phyloP scores from a whole-genome alignment of 1,284 basidiomycete species.

The Phellinidium pouzarii region DNA sequence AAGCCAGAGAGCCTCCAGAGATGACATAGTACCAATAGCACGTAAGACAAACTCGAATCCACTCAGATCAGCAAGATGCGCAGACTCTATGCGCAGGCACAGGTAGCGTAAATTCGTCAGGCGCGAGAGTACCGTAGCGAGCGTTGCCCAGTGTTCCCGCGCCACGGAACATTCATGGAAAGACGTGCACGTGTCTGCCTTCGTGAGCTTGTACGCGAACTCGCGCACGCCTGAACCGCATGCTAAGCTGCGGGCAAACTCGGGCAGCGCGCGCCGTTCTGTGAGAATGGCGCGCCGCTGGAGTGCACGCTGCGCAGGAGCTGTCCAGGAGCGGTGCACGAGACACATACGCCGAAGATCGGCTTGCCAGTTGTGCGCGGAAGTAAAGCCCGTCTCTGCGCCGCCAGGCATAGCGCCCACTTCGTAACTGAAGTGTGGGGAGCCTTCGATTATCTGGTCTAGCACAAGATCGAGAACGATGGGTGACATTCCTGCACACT shows the following conservation, averaged over 20 bases:
- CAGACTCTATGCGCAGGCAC: slow-evolving; percentile 7
- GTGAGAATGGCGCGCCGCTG: slow-evolving; percentile 4
- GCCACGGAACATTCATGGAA: slow-evolving; percentile 3
- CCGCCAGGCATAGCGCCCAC: neutral
- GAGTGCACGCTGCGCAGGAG: slow-evolving; percentile 6
- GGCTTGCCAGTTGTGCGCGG: neutral
- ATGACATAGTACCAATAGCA: slow-evolving; percentile 2
- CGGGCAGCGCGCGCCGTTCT: neutral
- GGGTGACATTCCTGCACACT: neutral
- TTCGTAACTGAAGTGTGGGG: slow-evolving; percentile 10
- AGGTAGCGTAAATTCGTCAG: slow-evolving; percentile 7
- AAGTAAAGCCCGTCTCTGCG: neutral
- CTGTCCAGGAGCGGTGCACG: slow-evolving; percentile 13
- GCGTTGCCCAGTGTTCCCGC: slow-evolving; percentile 9
- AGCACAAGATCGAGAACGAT: slow-evolving; percentile 10
- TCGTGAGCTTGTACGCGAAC: slow-evolving; percentile 10
- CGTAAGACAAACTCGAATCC: slow-evolving; percentile 7
- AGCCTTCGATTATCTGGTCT: slow-evolving; percentile 2
- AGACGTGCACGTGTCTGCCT: slow-evolving; percentile 3
- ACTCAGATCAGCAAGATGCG: slow-evolving; percentile 4
- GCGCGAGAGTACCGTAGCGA: slow-evolving; percentile 9
- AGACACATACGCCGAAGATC: neutral
- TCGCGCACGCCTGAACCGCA: slow-evolving; percentile 8
- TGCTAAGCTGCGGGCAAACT: slow-evolving; percentile 4
- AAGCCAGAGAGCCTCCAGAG: slow-evolving; percentile 9